Evolutionary conservation across 2,329 filamentous ascomycete species (phyloP), one percentile per base, ranked within the genome.

Genomic region (Leptodontidium sp.): DNA sequence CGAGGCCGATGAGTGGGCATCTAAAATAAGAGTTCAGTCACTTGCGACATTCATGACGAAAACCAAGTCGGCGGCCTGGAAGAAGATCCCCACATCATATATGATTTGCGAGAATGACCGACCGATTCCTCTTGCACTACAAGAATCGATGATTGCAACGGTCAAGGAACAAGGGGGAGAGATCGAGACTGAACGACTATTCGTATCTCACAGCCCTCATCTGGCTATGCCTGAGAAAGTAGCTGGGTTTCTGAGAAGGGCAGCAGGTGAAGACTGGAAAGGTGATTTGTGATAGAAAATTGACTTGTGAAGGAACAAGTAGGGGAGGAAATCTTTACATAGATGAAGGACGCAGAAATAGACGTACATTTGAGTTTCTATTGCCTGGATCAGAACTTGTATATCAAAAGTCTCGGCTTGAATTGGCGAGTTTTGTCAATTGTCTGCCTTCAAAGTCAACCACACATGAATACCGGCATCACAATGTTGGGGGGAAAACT

Each of bases 41-140:
- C 61, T 68, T n/a, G 61, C 64, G 9, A 70, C 64, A 2, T 70
- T 70, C 40, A 6, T n/a, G 6, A 61, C 57, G 7, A 65, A 59
- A 12, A 55, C 66, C 11, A 68, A n/a, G 29, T 43, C 57, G 35
- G 67, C 68, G 14, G 68, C 70, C 24, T 71, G 69, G 65, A 70
- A 64, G 47, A 68, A 52, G 11, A 73, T 72, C 11, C 71, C 73
- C 15, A 61, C 64, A 1, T 59, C 65, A 1, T 74, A 73, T 61
- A 35, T 75, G 8, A 38, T 75, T 3, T 71, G 67, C 50, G 70
- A 72, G 40, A 62, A 73, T 24, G 72, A 72, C 61, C n/a, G 24
- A 35, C 64, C 65, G 2, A 65, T 73, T 53, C 69, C 71, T 14
- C n/a, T 58, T 5, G 9, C 52, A 15, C 21, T 47, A 11, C 72